Evolutionary conservation across 2,329 filamentous ascomycete genomes (phyloP).

Genomic region (Nemania sp.): DNA sequence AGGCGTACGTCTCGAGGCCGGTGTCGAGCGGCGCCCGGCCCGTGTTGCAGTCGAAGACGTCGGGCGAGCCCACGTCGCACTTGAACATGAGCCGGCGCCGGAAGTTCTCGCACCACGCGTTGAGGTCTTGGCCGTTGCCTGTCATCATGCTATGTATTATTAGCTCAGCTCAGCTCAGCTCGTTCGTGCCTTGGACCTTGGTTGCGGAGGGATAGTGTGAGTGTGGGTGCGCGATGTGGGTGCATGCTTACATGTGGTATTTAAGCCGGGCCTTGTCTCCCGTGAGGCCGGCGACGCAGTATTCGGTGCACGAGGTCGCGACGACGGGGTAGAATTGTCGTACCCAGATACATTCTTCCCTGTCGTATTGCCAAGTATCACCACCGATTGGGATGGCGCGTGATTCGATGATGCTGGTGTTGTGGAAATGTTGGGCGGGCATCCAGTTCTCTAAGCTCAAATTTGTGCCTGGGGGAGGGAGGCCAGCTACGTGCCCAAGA

Average conservation of each 20-base stretch:
- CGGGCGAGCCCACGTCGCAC: conserved; percentile 7
- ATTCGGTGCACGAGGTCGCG: conserved; percentile 38
- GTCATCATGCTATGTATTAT: conserved; percentile 33
- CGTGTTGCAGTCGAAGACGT: conserved; percentile 22
- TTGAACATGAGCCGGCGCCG: conserved; percentile 24
- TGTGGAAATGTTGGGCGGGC: not conserved
- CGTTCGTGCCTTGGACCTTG: no score
- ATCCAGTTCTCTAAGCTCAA: not conserved
- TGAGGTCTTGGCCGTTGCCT: conserved; percentile 34
- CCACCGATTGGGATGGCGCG: conserved; percentile 9
- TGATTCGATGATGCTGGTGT: not conserved
- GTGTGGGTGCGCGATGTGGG: not conserved
- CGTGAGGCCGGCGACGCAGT: conserved; percentile 31
- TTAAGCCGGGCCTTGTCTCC: conserved; percentile 28
- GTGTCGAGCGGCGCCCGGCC: conserved; percentile 10
- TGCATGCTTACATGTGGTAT: conserved; percentile 42
- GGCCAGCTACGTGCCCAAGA: not conserved
- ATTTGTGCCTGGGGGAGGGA: conserved; percentile 13
- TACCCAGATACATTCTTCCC: conserved; percentile 30
- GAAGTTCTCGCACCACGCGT: conserved; percentile 39
- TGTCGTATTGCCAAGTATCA: conserved; percentile 34
- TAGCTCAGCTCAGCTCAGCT: no score
- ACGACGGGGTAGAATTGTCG: conserved; percentile 28
- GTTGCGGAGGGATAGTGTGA: no score
- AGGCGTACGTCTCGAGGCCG: conserved; percentile 19